Evolutionary conservation across 306 rosid genomes (phyloP), one percentile per base, ranked within the genome.

Genomic region (Glycyrrhiza uralensis): DNA sequence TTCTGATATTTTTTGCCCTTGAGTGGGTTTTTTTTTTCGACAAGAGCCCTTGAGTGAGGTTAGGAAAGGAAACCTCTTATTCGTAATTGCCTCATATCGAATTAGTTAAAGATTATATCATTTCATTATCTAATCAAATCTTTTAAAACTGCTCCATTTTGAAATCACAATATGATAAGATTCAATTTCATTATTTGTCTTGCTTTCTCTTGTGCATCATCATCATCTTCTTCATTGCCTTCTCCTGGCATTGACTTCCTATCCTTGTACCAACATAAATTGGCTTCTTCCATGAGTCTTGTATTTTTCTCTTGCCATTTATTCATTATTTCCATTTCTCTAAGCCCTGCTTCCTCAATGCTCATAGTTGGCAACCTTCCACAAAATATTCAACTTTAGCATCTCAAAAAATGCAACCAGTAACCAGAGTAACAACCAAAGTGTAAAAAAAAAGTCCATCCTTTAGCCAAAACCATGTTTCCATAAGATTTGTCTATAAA

Each of bases 271-370:
- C 99, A 94, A 4, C 96, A 61, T 10, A 95, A 86, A 82, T 74
- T 91, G 55, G 93, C 92, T 81, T 95, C 97, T 73, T 89, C 96
- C 83, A 95, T 91, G 66, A 89, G 75, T 67, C 73, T 89, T 24
- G 49, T 85, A 78, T 83, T 88, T 78, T 61, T 81, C 90, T 95
- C 97, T 85, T 95, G 99, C 97, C 97, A 95, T 44, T 86, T 82
- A 55, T 91, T 95, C 99, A 89, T 95, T 14, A 95, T 89, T 66
- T 89, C 92, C 99, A 95, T 95, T 85, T 95, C 99, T 62, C 13
- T 89, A 74, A 95, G 71, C 72, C 99, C 99, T 18, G 99, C 99
- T 80, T 95, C 97, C 86, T 95, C 99, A 38, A 95, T 95, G 85
- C 99, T 95, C 99, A 89, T 95, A 79, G 99, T 95, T 51, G 97